phyloP scores from a whole-genome alignment of 177 flowering plant genomes.

The Vitis hybrid region DNA sequence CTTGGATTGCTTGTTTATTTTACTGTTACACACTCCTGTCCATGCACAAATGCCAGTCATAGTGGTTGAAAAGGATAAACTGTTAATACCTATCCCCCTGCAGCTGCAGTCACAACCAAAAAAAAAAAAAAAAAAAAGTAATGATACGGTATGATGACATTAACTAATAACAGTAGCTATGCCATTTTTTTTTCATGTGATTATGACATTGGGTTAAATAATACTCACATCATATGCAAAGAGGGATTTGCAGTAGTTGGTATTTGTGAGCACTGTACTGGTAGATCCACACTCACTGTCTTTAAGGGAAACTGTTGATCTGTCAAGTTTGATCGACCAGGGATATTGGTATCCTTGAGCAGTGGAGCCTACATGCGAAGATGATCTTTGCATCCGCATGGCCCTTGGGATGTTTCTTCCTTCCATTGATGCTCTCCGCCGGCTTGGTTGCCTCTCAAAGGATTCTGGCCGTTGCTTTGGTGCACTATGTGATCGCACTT shows the following conservation, averaged over 20 bases:
- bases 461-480: conserved; percentile 84
- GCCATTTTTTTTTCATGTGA: background rate
- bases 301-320: conserved; percentile 58
- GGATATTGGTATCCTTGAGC: conserved; percentile 63
- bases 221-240: conserved; percentile 60
- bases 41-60: conserved; percentile 4
- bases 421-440: conserved; percentile 58
- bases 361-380: conserved; percentile 64
- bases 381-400: conserved; percentile 75
- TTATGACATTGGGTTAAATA: conserved; percentile 3
- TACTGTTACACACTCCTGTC: background rate
- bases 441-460: conserved; percentile 67
- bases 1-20: conserved; percentile 4
- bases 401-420: conserved; percentile 66
- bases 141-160: background rate
- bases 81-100: conserved; percentile 39
- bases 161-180: background rate
- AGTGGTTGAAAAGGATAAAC: conserved; percentile 6
- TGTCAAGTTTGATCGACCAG: conserved; percentile 76
- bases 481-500: conserved; percentile 83
- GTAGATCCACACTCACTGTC: conserved; percentile 89
- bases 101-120: conserved; percentile 34
- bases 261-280: conserved; percentile 65
- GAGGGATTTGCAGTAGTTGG: conserved; percentile 77
- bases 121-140: conserved; percentile 5